Conservation (phyloP, 768 basidiomycete genomes). For the Tulasnella calospora region DNA sequence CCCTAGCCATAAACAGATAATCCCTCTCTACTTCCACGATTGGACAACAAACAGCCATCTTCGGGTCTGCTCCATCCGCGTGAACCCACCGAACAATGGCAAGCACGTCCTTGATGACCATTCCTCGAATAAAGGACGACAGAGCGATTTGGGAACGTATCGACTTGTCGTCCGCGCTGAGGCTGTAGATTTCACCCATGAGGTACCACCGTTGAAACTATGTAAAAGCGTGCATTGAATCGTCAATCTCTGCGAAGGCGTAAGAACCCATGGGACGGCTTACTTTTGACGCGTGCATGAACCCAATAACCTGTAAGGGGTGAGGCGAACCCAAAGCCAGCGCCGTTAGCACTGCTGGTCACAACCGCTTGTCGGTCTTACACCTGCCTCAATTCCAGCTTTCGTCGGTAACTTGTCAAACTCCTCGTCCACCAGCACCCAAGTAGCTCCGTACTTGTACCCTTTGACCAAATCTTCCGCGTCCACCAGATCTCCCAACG, state of each 20-base stretch:
- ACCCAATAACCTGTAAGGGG: slow-evolving; percentile 55
- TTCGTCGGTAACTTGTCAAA: slow-evolving; percentile 68
- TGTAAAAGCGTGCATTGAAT: slow-evolving; percentile 13
- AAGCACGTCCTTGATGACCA: slow-evolving; percentile 58
- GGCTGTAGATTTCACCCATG: slow-evolving; percentile 80
- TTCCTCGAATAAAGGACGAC: slow-evolving; percentile 80
- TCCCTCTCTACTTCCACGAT: slow-evolving; percentile 61
- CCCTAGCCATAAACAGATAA: slow-evolving; percentile 79
- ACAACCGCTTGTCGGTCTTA: not conserved
- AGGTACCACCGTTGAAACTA: slow-evolving; percentile 78
- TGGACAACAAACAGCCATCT: slow-evolving; percentile 76
- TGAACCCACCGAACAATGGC: slow-evolving; percentile 83
- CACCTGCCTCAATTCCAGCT: slow-evolving; percentile 64
- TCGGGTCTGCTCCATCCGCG: slow-evolving; percentile 68
- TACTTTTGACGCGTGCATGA: slow-evolving; percentile 68
- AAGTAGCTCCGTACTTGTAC: slow-evolving; percentile 86
- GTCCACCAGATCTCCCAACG: slow-evolving; percentile 42
- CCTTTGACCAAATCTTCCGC: slow-evolving; percentile 75
- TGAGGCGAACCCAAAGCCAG: not conserved
- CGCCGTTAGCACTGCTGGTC: not conserved
- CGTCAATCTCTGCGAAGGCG: not conserved
- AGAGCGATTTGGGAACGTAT: slow-evolving; percentile 75
- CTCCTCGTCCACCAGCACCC: slow-evolving; percentile 81
- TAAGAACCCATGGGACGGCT: not conserved
- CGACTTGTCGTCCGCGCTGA: slow-evolving; percentile 68